Percentiles rank a stretch among this genome's conserved stretches.
Evolutionary conservation across 2,329 filamentous ascomycete genomes (phyloP).

Genomic region (Monosporascus sp.): DNA sequence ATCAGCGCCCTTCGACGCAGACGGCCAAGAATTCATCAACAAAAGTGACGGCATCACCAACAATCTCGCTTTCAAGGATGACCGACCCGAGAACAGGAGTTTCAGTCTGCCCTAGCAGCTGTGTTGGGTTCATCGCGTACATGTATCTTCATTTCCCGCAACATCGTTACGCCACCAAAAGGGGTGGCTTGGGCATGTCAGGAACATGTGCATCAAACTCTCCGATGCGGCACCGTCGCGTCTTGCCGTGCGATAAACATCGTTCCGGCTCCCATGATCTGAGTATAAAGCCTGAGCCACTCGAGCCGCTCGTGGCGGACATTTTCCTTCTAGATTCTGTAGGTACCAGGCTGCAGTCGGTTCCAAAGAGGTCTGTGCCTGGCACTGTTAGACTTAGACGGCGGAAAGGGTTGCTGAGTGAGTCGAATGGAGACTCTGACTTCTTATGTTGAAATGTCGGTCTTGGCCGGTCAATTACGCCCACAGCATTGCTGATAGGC

Average conservation of each 20-base stretch:
- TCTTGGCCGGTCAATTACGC: slow-evolving; percentile 10
- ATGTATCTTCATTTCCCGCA: slow-evolving; percentile 56
- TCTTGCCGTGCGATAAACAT: background rate
- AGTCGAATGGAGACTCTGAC: slow-evolving; percentile 4
- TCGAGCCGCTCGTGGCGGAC: slow-evolving; percentile 16
- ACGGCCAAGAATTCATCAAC: slow-evolving; percentile 26
- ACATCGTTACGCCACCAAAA: slow-evolving; percentile 56
- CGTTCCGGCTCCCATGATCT: slow-evolving; percentile 24
- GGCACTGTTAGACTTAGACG: slow-evolving; percentile 3
- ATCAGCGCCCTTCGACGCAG: slow-evolving; percentile 4
- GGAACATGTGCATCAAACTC: slow-evolving; percentile 5
- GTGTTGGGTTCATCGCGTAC: slow-evolving; percentile 19
- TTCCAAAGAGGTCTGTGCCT: slow-evolving; percentile 18
- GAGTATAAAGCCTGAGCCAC: slow-evolving; percentile 26
- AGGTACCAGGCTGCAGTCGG: slow-evolving; percentile 23
- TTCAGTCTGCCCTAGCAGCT: slow-evolving; percentile 12
- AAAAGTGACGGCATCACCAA: slow-evolving; percentile 24
- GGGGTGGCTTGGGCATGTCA: slow-evolving; percentile 11
- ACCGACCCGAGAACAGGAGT: slow-evolving; percentile 19
- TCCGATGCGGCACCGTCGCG: background rate
- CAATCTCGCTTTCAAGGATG: slow-evolving; percentile 29
- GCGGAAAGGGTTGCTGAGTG: slow-evolving; percentile 2
- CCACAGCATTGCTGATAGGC: slow-evolving; percentile 35
- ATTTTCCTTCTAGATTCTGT: slow-evolving; percentile 18
- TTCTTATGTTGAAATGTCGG: slow-evolving; percentile 7